These are phyloP conservation scores for Myxozyma sirexii DNA, from an alignment of 805 yeast species.

Conservation along the genomic window DNA sequence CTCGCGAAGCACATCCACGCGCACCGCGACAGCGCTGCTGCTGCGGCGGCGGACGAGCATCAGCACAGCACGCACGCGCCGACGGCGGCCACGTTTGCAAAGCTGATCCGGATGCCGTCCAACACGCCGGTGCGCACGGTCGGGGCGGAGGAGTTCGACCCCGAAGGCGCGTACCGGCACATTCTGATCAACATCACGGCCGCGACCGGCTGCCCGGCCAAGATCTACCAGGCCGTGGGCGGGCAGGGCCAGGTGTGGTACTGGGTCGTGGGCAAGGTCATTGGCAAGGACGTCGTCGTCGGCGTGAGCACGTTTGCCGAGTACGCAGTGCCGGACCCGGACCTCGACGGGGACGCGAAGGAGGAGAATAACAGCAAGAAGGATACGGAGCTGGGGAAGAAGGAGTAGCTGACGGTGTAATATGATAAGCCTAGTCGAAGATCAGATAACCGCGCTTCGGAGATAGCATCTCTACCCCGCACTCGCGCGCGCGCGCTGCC, in stretches of 20 bases:
- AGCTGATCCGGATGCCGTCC: conserved; percentile 15
- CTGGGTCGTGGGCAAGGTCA: conserved; percentile 26
- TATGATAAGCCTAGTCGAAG: too few species aligned
- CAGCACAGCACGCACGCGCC: conserved; percentile 13
- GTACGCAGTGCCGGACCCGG: not conserved
- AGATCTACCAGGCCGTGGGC: conserved; percentile 19
- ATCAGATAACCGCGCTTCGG: too few species aligned
- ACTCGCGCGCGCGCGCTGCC: too few species aligned
- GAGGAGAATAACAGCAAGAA: not conserved
- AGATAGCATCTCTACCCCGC: too few species aligned
- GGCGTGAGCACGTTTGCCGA: conserved; percentile 26
- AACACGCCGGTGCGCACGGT: conserved; percentile 18
- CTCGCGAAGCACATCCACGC: conserved; percentile 15
- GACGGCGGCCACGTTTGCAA: conserved; percentile 6
- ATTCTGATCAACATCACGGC: conserved; percentile 22
- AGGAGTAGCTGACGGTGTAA: not conserved
- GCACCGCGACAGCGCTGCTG: not conserved
- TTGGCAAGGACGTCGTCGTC: conserved; percentile 13
- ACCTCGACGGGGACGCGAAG: not conserved
- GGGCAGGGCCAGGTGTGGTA: conserved; percentile 20
- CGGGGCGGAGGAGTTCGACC: conserved; percentile 24
- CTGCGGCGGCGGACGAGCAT: not conserved
- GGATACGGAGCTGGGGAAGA: not conserved
- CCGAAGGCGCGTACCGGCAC: conserved; percentile 21
- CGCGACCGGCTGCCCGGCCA: conserved; percentile 24